These are phyloP conservation scores for Citrus australasica DNA, from an alignment of 345 rosid species.

Conservation along the genomic window DNA sequence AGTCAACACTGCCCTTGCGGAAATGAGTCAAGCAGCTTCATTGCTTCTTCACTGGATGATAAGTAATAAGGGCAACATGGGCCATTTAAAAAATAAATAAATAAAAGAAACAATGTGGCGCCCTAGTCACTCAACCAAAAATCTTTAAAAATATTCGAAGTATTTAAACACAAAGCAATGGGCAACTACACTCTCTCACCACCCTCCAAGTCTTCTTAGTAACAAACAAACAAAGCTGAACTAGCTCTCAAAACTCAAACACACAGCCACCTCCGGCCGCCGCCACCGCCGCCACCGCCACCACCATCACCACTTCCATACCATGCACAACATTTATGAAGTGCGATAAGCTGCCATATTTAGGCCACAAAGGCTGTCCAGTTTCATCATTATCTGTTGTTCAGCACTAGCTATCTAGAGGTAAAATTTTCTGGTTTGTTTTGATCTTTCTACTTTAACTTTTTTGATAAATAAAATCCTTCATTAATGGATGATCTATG, in stretches of 20 bases:
- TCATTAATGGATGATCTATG: constrained; percentile 22
- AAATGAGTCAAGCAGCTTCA: constrained; percentile 18
- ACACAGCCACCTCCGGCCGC: constrained; percentile 9
- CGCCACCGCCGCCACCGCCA: background rate
- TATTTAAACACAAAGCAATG: background rate
- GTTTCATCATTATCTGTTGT: background rate
- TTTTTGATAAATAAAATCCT: constrained; percentile 6
- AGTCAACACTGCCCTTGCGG: constrained; percentile 28
- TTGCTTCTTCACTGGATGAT: constrained; percentile 11
- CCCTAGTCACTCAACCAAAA: constrained; percentile 19
- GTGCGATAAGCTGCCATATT: background rate
- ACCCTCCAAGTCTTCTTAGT: background rate
- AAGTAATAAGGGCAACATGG: constrained; percentile 7
- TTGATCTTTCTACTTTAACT: background rate
- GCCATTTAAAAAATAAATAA: constrained; percentile 19
- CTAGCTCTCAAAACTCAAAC: constrained; percentile 17
- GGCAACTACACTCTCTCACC: background rate
- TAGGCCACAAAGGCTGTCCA: background rate
- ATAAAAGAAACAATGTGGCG: constrained; percentile 24
- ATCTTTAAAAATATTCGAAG: constrained; percentile 1
- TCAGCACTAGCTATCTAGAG: background rate
- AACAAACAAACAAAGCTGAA: background rate
- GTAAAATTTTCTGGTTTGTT: background rate
- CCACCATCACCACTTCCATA: background rate
- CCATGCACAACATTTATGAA: background rate